Evolutionary conservation across 345 rosid species (phyloP), one percentile per base, ranked within the genome.

Genomic region (Boechera divaricarpa): DNA sequence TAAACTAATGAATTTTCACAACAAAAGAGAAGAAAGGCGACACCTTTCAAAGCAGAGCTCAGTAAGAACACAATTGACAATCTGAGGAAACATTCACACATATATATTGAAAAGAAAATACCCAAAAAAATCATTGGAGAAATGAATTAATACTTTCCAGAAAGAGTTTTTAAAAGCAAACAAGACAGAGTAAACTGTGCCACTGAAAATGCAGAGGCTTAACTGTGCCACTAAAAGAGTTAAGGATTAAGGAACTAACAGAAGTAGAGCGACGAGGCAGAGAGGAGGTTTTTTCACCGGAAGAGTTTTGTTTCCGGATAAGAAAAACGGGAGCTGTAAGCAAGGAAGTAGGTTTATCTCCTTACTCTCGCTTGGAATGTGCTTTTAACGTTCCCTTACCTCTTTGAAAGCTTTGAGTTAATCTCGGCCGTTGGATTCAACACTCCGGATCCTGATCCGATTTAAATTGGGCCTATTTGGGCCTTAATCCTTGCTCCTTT

Each of bases 381-480:
- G 1, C 36, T 64, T 69, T 49, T 63, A 63, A 77, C 62, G 70
- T 77, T 55, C 29, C 11, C 70, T 47, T 69, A 31, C 72, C 74
- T 82, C 86, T 52, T 49, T 64, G 69, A 81, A 21, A 81, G 69
- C 33, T 47, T 77, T 70, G n/a, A 36, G 7, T 47, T 7, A 33
- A 82, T 84, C 81, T 35, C 5, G 74, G 52, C 89, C 91, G 87
- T 86, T 76, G 73, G 78, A 77, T 85, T 54, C 1, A 18, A 47
- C 67, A 67, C 84, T 72, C 35, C 52, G 7, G 76, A 53, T 69
- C 48, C 3, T 69, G 57, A 62, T 47, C 21, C 21, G 18, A 1
- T 56, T 68, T 10, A 3, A 12, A 39, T 51, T 64, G 70, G 77
- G 77, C 70, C 74, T 70, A 45, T 45, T 13, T 45, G 49, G 49